Evolutionary conservation across 805 yeast genomes (phyloP), one percentile per base, ranked within the genome.

Genomic region (Maudiozyma barnettii): DNA sequence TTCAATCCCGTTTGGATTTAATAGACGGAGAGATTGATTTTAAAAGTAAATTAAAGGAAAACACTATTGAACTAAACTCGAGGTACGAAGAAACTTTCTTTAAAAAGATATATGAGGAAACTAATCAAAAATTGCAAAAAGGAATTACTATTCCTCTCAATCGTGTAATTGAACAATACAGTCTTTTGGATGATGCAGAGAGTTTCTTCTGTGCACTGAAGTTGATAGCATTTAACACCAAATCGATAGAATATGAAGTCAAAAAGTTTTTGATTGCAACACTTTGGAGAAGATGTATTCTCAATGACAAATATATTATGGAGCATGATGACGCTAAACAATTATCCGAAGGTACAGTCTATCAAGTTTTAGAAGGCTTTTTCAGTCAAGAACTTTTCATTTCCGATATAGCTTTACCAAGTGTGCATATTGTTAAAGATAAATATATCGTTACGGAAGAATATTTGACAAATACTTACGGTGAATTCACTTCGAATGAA

Each of bases 221-320:
- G 51, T 60, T 81, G 5, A 60, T 82, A 1, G 71, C 77, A 7
- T 60, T 74, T 42, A 58, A 60, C 8, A 54, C 55, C 22, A 55
- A 55, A 9, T 48, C 57, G 7, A 49, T 56, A 14, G 46, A 53
- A 13, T 65, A 66, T 44, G 73, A 69, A 49, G 52, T 49, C 2
- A 59, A 65, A 21, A 64, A 64, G 23, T 52, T 56, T 29, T 45
- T 58, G 41, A 69, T 65, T 40, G 62, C 65, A 8, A 52, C 70
- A 8, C 63, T 81, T 0, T 84, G 90, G 88, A 71, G 76, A 52
- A 68, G 89, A 51, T 68, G 82, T 41, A 63, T 84, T 20, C 64
- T 68, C 42, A 62, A 54, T 51, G 84, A 82, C 52, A 71, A 77
- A 51, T 78, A 85, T 82, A 50, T 59, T 5, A 64, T 70, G 46